Base-by-base conservation (phyloP, 2,329 filamentous ascomycete genomes). In the Nemania diffusa region DNA sequence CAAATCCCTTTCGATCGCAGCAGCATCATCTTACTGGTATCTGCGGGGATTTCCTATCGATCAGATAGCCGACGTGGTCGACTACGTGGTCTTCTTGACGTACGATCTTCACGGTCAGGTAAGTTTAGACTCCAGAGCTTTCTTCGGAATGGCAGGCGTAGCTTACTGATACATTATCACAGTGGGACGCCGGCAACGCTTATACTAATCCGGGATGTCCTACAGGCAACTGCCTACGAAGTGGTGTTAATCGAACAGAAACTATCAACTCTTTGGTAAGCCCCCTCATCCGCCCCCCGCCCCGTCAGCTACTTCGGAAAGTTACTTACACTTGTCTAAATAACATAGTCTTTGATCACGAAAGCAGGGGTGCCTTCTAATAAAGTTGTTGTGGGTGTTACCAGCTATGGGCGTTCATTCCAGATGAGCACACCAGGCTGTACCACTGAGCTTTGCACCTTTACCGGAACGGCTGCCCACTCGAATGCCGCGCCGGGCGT, bases 101-200 rank as follows among this genome's bases (percentile, higher is more conserved):
- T 80, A 80, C 29, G 77, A 80, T 53, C 67, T 79, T 1, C 78
- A 82, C 63, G 80, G 80, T 2, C 79, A 82, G 24, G 44, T 20
- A 48, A 48, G 44, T 48, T 48, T 48, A 48, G 22, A 48, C 11
- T 9, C 44, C 22, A 48, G 44, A 48, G 20, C 11, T 48, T 48
- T 48, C 40, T 44, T 24, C 11, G 11, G 20, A 24, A 13, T 24
- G 20, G 9, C 22, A 48, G 44, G 24, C 22, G 22, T 48, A 48
- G 20, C 44, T 48, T 48, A 24, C 44, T 48, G 6, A 48, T 48
- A 48, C 11, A 48, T 48, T 44, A 48, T 48, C 22, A 26, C 15
- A 55, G 37, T 57, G 55, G 55, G 55, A 57, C 13, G 20, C 20
- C 20, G 37, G 15, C 22, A 57, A 57, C 55, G 5, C 8, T 3